These are phyloP conservation scores for Phytophthora sojae DNA, from an alignment of 352 stramenopile genomes.

Conservation along the genomic window DNA sequence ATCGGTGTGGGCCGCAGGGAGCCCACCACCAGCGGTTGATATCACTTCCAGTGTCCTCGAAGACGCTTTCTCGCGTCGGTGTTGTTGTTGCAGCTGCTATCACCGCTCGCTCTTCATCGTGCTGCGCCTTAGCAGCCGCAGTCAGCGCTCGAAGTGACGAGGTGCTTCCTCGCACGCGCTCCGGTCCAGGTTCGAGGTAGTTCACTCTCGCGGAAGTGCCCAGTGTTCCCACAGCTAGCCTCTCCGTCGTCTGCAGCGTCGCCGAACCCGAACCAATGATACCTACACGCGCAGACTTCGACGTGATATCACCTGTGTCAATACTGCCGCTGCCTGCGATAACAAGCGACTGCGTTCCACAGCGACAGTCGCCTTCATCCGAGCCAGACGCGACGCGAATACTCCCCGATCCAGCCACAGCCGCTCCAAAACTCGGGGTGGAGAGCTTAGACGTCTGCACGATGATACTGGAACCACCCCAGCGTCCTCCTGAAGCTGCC, in stretches of 20 bases:
- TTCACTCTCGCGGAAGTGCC: slow-evolving; percentile 23
- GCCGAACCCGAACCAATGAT: slow-evolving; percentile 24
- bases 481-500: slow-evolving; percentile 18
- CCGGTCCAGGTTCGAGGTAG: slow-evolving; percentile 24
- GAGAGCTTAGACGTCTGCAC: slow-evolving; percentile 23
- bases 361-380: slow-evolving; percentile 14
- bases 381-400: slow-evolving; percentile 20
- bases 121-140: slow-evolving; percentile 10
- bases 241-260: slow-evolving; percentile 20
- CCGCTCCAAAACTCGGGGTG: slow-evolving; percentile 25
- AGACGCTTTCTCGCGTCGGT: slow-evolving; percentile 29
- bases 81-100: slow-evolving; percentile 3
- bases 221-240: slow-evolving; percentile 18
- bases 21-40: slow-evolving; percentile 22
- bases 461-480: slow-evolving; percentile 20
- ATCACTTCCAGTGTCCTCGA: slow-evolving; percentile 6
- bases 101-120: slow-evolving; percentile 3
- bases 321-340: slow-evolving; percentile 28
- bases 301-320: slow-evolving; percentile 28
- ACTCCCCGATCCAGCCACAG: slow-evolving; percentile 14
- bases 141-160: slow-evolving; percentile 26
- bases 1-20: slow-evolving; percentile 12
- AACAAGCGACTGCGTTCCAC: slow-evolving; percentile 25
- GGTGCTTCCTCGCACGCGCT: slow-evolving; percentile 10
- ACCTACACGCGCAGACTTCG: slow-evolving; percentile 14